Percentiles rank a stretch among this genome's conserved stretches.
Conservation (phyloP, 371 early-diverging fungal species). For the Apophysomyces elegans region DNA sequence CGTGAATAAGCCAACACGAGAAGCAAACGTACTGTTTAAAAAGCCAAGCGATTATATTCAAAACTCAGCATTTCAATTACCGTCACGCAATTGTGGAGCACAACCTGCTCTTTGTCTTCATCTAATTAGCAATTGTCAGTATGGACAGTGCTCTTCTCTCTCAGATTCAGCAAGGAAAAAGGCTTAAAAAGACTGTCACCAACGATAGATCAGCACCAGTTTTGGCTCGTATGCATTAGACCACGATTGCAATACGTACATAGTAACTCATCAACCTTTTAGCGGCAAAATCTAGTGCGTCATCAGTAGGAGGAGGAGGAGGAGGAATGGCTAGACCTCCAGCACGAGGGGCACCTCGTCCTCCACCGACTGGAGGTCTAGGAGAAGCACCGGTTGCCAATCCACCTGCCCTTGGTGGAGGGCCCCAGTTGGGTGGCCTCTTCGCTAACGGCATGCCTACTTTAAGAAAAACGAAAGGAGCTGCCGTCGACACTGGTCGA, state of each 20-base stretch:
- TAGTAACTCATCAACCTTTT: not conserved
- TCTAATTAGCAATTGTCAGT: not conserved
- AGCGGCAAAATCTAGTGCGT: slow-evolving; percentile 23
- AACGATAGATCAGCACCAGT: slow-evolving; percentile 79
- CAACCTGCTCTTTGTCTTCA: too few relatives aligned
- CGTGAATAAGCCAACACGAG: too few relatives aligned
- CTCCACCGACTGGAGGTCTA: slow-evolving; percentile 38
- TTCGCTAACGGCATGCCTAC: slow-evolving; percentile 75
- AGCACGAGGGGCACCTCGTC: too few relatives aligned
- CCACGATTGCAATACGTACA: not conserved
- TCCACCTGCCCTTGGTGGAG: slow-evolving; percentile 31
- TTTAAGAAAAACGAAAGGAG: slow-evolving; percentile 57
- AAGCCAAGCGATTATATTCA: too few relatives aligned
- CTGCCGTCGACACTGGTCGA: slow-evolving; percentile 43
- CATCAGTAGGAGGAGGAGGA: slow-evolving; percentile 17
- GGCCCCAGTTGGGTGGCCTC: slow-evolving; percentile 59
- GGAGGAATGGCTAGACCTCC: slow-evolving; percentile 33
- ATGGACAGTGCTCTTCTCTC: slow-evolving; percentile 64
- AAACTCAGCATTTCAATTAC: too few relatives aligned
- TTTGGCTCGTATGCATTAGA: slow-evolving; percentile 41
- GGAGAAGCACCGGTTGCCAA: slow-evolving; percentile 22
- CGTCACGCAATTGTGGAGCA: too few relatives aligned
- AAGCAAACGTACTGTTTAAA: too few relatives aligned
- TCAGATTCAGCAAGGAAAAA: slow-evolving; percentile 77
- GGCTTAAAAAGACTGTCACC: slow-evolving; percentile 77